Evolutionary conservation across 176 grass and related monocot species (phyloP).

Genomic region (Oryza australiensis): DNA sequence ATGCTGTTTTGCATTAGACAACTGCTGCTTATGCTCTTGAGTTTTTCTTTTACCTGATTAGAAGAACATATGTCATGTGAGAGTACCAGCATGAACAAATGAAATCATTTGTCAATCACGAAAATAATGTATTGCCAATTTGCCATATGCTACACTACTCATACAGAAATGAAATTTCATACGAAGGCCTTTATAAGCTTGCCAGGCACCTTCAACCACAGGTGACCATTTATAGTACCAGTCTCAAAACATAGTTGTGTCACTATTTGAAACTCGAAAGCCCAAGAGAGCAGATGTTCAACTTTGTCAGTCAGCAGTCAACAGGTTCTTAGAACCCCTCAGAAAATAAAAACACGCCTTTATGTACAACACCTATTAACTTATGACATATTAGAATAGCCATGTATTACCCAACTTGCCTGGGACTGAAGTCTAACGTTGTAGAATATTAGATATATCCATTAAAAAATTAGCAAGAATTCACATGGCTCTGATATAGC

Average conservation of each 20-base stretch:
- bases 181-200: neutral
- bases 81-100: neutral
- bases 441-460: neutral
- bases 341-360: neutral
- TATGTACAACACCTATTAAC: neutral
- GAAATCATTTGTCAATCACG: conserved; percentile 4
- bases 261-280: conserved; percentile 14
- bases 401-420: neutral
- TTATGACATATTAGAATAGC: neutral
- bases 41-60: conserved; percentile 66
- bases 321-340: neutral
- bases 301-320: neutral
- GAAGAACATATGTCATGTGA: neutral
- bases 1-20: conserved; percentile 56
- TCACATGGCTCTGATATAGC: neutral
- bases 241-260: conserved; percentile 2
- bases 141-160: neutral
- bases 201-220: neutral
- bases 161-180: neutral
- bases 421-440: neutral
- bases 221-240: neutral
- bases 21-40: conserved; percentile 46
- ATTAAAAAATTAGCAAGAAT: neutral
- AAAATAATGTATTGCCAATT: neutral
- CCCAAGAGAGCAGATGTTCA: neutral